Evolutionary conservation across 805 yeast genomes (phyloP).

Genomic region (Metschnikowia shivogae): DNA sequence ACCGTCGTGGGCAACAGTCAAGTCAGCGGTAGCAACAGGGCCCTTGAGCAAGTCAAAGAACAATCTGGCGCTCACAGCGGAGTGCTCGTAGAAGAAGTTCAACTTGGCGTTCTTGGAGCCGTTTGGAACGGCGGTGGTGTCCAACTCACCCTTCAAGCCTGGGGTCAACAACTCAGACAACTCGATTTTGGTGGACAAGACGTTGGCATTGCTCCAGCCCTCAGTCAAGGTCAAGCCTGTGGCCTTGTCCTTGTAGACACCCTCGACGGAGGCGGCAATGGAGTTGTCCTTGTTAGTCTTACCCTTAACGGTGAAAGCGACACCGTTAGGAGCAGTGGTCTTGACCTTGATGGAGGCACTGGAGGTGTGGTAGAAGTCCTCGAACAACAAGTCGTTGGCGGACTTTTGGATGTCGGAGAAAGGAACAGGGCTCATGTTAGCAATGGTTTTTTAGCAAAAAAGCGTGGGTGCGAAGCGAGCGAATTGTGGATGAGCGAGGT

Average conservation of each 20-base stretch:
- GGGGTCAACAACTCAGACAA: constrained; percentile 88
- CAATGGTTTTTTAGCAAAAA: constrained; percentile 1
- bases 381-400: constrained; percentile 83
- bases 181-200: constrained; percentile 89
- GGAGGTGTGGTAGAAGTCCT: constrained; percentile 89
- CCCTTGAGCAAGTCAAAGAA: constrained; percentile 94
- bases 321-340: constrained; percentile 95
- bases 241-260: constrained; percentile 88
- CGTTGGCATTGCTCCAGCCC: constrained; percentile 96
- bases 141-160: constrained; percentile 89
- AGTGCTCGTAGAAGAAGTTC: constrained; percentile 88
- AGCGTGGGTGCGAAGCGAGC: constrained; percentile 8
- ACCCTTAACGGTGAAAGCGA: constrained; percentile 90
- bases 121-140: constrained; percentile 81
- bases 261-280: constrained; percentile 84
- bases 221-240: constrained; percentile 91
- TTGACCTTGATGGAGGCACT: constrained; percentile 86
- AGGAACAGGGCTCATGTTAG: constrained; percentile 63
- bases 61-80: constrained; percentile 89
- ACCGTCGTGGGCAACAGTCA: constrained; percentile 93
- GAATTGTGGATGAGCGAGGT: constrained; percentile 11
- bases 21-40: constrained; percentile 92
- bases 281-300: constrained; percentile 77
- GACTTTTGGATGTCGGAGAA: constrained; percentile 91
- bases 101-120: constrained; percentile 84